These are phyloP conservation scores for Xylariaceae sp. DNA, from an alignment of 2,329 filamentous ascomycete genomes.

Conservation along the genomic window DNA sequence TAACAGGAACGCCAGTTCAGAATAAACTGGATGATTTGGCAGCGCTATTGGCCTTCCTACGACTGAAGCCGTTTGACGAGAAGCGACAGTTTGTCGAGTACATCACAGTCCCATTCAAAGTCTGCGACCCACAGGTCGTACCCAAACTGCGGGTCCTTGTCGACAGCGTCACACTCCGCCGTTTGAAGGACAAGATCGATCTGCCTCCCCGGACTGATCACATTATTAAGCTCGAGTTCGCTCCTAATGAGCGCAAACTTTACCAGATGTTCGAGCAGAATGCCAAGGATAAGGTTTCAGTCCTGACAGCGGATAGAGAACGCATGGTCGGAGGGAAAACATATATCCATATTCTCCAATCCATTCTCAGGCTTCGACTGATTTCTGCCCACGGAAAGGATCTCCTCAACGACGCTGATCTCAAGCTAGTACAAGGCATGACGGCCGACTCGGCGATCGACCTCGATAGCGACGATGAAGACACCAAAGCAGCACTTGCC, in stretches of 20 bases:
- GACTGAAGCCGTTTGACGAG: constrained; percentile 80
- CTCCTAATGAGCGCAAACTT: constrained; percentile 66
- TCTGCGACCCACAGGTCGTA: constrained; percentile 77
- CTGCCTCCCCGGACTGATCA: constrained; percentile 71
- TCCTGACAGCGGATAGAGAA: constrained; percentile 60
- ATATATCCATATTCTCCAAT: constrained; percentile 91
- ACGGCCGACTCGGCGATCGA: constrained; percentile 85
- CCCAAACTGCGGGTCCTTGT: constrained; percentile 84
- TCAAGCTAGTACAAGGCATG: constrained; percentile 74
- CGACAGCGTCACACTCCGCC: constrained; percentile 88
- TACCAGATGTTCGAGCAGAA: constrained; percentile 84
- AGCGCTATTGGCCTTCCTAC: constrained; percentile 79
- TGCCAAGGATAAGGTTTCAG: constrained; percentile 73
- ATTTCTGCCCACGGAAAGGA: constrained; percentile 95
- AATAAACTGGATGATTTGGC: constrained; percentile 89
- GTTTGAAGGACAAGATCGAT: constrained; percentile 86
- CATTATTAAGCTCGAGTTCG: constrained; percentile 71
- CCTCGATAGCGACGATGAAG: constrained; percentile 73
- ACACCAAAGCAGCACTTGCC: constrained; percentile 53
- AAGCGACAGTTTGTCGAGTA: constrained; percentile 69
- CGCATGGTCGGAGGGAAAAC: constrained; percentile 74
- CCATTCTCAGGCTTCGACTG: constrained; percentile 82
- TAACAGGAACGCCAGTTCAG: constrained; percentile 95
- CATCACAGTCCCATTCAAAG: constrained; percentile 83
- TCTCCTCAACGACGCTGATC: constrained; percentile 77